These are phyloP conservation scores for Fusarium agapanthi DNA, from an alignment of 2,329 filamentous ascomycete genomes.

Conservation along the genomic window DNA sequence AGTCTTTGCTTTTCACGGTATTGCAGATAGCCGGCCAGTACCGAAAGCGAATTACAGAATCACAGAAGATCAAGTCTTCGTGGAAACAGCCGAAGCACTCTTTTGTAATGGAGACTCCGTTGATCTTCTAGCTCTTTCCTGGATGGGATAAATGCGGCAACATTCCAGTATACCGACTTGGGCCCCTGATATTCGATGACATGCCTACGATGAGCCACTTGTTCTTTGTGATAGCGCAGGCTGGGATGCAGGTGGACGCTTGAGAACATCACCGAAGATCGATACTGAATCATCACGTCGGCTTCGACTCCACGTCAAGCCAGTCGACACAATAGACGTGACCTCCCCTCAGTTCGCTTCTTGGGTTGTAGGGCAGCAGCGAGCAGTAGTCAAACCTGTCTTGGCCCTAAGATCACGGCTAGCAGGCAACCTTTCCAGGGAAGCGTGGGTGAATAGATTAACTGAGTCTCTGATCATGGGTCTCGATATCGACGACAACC, in stretches of 20 bases:
- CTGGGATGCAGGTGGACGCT: not conserved
- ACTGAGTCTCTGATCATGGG: not conserved
- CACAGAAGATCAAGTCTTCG: not conserved
- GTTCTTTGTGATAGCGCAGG: not conserved
- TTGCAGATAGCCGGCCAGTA: not conserved
- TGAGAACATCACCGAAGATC: not conserved
- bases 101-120: not conserved
- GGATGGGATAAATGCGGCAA: not conserved
- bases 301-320: not conserved
- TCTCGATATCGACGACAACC: not conserved
- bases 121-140: not conserved
- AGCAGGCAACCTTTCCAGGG: not conserved
- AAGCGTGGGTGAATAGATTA: not conserved
- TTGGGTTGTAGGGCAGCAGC: not conserved
- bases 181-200: not conserved
- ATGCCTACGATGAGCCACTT: not conserved
- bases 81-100: not conserved
- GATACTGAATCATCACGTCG: not conserved
- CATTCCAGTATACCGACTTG: not conserved
- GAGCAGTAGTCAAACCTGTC: not conserved
- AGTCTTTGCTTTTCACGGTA: not conserved
- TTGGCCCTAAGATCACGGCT: not conserved
- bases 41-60: not conserved
- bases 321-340: not conserved
- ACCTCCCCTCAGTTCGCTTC: not conserved